Evolutionary conservation across 306 rosid species (phyloP).

Genomic region (Begonia loranthoides): DNA sequence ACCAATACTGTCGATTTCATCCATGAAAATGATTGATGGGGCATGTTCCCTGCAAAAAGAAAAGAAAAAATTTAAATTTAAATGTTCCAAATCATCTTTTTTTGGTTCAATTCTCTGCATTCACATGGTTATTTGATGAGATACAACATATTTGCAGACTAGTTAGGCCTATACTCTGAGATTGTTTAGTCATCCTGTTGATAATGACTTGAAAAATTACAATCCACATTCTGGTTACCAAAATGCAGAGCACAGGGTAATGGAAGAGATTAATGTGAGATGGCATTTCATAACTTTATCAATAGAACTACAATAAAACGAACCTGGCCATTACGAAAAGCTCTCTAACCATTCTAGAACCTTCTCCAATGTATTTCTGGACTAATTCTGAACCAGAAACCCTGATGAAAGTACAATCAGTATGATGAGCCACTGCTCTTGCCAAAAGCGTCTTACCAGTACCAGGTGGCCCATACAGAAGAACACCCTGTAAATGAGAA

Average conservation of each 20-base stretch:
- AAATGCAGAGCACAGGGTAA: too few relatives aligned
- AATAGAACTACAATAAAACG: slow-evolving; percentile 13
- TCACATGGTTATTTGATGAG: too few relatives aligned
- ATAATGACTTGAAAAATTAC: too few relatives aligned
- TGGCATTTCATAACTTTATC: not conserved
- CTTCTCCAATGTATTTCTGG: slow-evolving; percentile 98
- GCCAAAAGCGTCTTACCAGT: slow-evolving; percentile 96
- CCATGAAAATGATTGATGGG: slow-evolving; percentile 97
- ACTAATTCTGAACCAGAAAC: slow-evolving; percentile 97
- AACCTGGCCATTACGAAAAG: slow-evolving; percentile 99
- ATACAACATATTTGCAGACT: too few relatives aligned
- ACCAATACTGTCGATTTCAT: slow-evolving; percentile 96
- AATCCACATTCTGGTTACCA: too few relatives aligned
- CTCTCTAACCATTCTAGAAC: slow-evolving; percentile 98
- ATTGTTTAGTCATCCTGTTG: too few relatives aligned
- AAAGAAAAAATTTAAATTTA: not conserved
- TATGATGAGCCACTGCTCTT: slow-evolving; percentile 98
- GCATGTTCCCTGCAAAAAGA: slow-evolving; percentile 80
- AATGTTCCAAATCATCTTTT: too few relatives aligned
- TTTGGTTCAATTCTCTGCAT: too few relatives aligned
- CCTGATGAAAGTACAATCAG: slow-evolving; percentile 97
- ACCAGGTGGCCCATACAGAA: slow-evolving; percentile 98
- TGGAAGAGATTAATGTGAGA: too few relatives aligned
- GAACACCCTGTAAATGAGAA: slow-evolving; percentile 45
- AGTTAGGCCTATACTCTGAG: too few relatives aligned